Conservation (phyloP, 352 stramenopile species). For the Phytophthora hybrid region DNA sequence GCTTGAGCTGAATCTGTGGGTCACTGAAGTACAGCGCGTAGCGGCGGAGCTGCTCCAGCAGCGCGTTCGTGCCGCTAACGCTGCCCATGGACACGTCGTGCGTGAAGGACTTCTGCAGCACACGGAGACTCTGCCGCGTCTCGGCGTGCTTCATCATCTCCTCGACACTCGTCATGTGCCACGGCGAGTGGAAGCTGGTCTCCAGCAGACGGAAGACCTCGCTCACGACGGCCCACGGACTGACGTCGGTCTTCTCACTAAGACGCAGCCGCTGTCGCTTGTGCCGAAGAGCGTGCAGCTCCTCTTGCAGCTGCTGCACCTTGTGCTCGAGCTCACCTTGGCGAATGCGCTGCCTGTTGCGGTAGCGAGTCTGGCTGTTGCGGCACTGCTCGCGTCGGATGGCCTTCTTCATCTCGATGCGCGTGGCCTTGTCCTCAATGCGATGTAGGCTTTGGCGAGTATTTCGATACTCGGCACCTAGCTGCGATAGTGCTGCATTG, state of each 20-base stretch:
- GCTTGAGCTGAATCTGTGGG: constrained; percentile 16
- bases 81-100: constrained; percentile 20
- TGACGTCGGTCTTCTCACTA: constrained; percentile 1
- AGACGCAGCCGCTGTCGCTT: constrained; percentile 6
- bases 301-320: constrained; percentile 14
- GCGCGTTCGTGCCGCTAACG: too few relatives aligned
- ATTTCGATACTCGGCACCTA: neutral
- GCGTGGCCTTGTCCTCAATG: constrained; percentile 2
- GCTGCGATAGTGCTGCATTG: neutral
- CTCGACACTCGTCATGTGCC: constrained; percentile 10
- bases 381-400: constrained; percentile 30
- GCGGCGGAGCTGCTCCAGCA: too few relatives aligned
- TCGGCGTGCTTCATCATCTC: constrained; percentile 21
- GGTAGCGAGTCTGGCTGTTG: constrained; percentile 32
- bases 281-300: constrained; percentile 17
- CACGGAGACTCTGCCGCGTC: neutral
- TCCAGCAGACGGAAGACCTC: constrained; percentile 20
- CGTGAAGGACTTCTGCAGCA: constrained; percentile 8
- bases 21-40: too few relatives aligned
- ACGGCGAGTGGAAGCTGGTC: constrained; percentile 21
- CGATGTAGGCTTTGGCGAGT: neutral
- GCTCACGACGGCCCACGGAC: constrained; percentile 20
- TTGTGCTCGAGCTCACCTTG: neutral
- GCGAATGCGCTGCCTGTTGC: constrained; percentile 8
- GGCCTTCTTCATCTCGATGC: constrained; percentile 11